Base-by-base conservation (phyloP, 2,329 filamentous ascomycete species). In the Penicillium sp. region DNA sequence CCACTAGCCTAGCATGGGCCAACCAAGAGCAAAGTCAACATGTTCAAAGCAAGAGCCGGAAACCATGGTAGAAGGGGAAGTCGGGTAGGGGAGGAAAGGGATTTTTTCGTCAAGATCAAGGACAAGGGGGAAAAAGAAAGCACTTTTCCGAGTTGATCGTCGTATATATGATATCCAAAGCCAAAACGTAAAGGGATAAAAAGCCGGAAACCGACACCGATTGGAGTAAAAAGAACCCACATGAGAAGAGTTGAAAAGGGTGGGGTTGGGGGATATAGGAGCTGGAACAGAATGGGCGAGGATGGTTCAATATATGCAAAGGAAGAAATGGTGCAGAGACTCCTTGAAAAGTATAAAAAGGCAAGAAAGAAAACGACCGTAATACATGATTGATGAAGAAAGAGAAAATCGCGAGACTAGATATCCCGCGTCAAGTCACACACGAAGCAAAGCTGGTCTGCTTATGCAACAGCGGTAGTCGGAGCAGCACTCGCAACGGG, bases 381-480 rank as follows among this genome's bases (percentile, higher is more conserved):
- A 70, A 69, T 70, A 70, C 64, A 74, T 64, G 68, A 60, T 54
- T 50, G 54, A 59, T 54, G 59, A 62, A 60, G 55, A 60, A 59
- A 64, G 54, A 66, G 62, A 60, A 54, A 56, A 61, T 63, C 66
- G 50, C 27, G 27, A 54, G 41, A 44, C 10, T 19, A 24, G 24
- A 9, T 36, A 50, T 60, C 50, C 63, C 59, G 60, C 52, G 58
- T 60, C 57, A 55, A 54, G 50, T 59, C 6, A 44, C 27, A 18
- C 18, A 54, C n/a, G 14, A 46, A 35, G 35, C 13, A 50, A 40
- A 43, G 41, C 18, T 19, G 54, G 56, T 27, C 54, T 60, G 41
- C 60, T 72, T 81, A 82, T 64, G 79, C 78, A 60, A 78, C 76
- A 53, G 79, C 73, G 56, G 79, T 69, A 33, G 79, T 74, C 60